phyloP scores from a whole-genome alignment of 257 asterid genomes.

The Craterostigma plantagineum region DNA sequence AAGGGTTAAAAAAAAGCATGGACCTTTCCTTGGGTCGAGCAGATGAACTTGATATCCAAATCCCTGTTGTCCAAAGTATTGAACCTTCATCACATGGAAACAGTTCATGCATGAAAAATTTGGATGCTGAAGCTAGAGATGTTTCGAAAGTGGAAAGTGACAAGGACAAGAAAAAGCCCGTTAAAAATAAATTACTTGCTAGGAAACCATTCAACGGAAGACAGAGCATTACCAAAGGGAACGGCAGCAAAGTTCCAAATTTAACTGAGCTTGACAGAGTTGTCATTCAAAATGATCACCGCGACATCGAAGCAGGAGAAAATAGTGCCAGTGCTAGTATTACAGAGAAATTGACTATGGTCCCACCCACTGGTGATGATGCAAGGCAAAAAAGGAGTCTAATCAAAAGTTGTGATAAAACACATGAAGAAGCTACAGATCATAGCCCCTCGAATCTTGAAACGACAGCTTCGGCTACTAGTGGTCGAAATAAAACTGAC shows the following conservation, averaged over 20 bases:
- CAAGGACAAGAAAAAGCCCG: constrained; percentile 17
- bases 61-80: constrained; percentile 14
- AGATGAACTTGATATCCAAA: constrained; percentile 13
- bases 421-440: constrained; percentile 3
- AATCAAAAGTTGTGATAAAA: too few relatives aligned
- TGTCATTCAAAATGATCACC: background rate
- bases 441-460: constrained; percentile 18
- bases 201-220: constrained; percentile 41
- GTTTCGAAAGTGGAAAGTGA: constrained; percentile 15
- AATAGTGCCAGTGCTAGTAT: background rate
- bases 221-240: constrained; percentile 21
- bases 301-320: too few relatives aligned
- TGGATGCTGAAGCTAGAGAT: constrained; percentile 9
- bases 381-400: too few relatives aligned
- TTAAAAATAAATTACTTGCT: constrained; percentile 22
- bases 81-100: constrained; percentile 14
- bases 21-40: constrained; percentile 11
- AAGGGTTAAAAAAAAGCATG: constrained; percentile 12
- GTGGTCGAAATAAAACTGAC: constrained; percentile 11
- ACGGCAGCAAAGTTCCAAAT: constrained; percentile 23
- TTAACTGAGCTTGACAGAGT: constrained; percentile 18
- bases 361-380: constrained; percentile 8
- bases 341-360: constrained; percentile 14
- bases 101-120: constrained; percentile 9
- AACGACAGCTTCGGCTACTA: constrained; percentile 26